A percentile compares a stretch with the other conserved stretches of the same genome.
Evolutionary conservation across 1,139 yeast genomes (phyloP).

Genomic region (Groenewaldozyma sp.): DNA sequence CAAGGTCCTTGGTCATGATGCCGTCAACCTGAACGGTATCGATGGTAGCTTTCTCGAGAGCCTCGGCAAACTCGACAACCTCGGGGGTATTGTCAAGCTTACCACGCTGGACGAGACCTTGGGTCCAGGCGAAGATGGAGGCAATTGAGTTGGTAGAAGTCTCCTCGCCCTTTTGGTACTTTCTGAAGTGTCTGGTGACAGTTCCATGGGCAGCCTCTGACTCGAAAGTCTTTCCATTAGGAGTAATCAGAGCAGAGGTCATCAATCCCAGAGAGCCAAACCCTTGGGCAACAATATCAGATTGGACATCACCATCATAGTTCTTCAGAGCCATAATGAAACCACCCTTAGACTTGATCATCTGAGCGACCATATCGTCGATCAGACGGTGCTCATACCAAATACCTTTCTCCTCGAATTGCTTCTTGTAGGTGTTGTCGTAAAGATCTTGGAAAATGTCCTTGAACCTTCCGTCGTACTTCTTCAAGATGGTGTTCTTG

Average conservation of each 20-base stretch:
- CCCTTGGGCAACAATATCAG: constrained; percentile 96
- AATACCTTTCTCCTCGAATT: constrained; percentile 69
- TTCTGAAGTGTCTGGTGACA: constrained; percentile 92
- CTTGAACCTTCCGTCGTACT: constrained; percentile 90
- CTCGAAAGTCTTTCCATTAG: constrained; percentile 93
- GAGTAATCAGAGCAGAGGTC: constrained; percentile 91
- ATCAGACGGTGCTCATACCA: constrained; percentile 96
- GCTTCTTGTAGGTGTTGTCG: constrained; percentile 55
- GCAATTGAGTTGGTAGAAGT: constrained; percentile 98
- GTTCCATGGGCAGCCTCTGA: constrained; percentile 98
- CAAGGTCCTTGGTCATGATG: constrained; percentile 92
- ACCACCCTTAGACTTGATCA: constrained; percentile 93
- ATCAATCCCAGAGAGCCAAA: constrained; percentile 92
- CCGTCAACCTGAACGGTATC: constrained; percentile 82
- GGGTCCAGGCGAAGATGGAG: constrained; percentile 95
- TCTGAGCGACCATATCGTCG: constrained; percentile 98
- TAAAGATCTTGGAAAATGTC: constrained; percentile 81
- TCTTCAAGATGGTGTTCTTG: constrained; percentile 88
- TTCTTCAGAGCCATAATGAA: constrained; percentile 91
- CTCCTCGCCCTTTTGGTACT: constrained; percentile 90
- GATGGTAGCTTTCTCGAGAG: constrained; percentile 70
- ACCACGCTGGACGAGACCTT: constrained; percentile 89
- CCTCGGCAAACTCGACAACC: constrained; percentile 67
- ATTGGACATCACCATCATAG: constrained; percentile 96
- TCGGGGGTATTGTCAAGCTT: constrained; percentile 77